Conservation (phyloP, 768 basidiomycete genomes). For the Auricularia sp. region DNA sequence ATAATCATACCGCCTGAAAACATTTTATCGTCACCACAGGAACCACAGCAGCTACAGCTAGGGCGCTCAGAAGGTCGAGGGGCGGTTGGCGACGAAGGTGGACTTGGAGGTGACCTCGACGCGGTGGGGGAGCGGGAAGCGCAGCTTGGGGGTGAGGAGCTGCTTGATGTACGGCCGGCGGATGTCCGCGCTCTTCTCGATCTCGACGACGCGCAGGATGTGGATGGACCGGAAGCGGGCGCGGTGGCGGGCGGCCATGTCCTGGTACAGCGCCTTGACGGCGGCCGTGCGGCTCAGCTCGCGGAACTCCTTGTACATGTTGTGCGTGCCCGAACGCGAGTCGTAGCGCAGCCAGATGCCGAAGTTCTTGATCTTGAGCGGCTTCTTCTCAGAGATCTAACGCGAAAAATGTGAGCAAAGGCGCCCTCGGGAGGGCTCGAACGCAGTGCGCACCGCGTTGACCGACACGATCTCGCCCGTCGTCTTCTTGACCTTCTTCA, state of each 20-base stretch:
- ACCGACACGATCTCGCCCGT: constrained; percentile 98
- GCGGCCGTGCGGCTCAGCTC: constrained; percentile 91
- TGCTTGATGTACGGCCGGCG: constrained; percentile 98
- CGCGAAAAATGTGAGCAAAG: constrained; percentile 37
- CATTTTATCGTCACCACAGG: neutral
- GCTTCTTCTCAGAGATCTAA: constrained; percentile 96
- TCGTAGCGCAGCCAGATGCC: constrained; percentile 99
- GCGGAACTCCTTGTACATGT: constrained; percentile 98
- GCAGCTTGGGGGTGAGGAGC: constrained; percentile 78
- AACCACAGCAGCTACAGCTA: neutral
- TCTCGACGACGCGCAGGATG: constrained; percentile 94
- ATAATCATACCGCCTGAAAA: neutral
- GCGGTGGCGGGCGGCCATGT: constrained; percentile 98
- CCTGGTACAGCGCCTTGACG: constrained; percentile 95
- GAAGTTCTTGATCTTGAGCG: constrained; percentile 98
- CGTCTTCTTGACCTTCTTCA: constrained; percentile 99
- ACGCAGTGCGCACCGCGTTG: constrained; percentile 73
- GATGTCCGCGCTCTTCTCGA: constrained; percentile 82
- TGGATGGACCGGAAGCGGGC: constrained; percentile 99
- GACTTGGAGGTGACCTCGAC: constrained; percentile 58
- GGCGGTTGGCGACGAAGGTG: constrained; percentile 72
- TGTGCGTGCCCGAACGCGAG: constrained; percentile 98
- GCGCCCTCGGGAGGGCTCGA: constrained; percentile 45
- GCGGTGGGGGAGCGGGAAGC: constrained; percentile 95
- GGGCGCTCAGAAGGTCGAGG: constrained; percentile 49